These are phyloP conservation scores for Gonapodya sp. DNA, from an alignment of 192 early-diverging fungal genomes.

Conservation along the genomic window DNA sequence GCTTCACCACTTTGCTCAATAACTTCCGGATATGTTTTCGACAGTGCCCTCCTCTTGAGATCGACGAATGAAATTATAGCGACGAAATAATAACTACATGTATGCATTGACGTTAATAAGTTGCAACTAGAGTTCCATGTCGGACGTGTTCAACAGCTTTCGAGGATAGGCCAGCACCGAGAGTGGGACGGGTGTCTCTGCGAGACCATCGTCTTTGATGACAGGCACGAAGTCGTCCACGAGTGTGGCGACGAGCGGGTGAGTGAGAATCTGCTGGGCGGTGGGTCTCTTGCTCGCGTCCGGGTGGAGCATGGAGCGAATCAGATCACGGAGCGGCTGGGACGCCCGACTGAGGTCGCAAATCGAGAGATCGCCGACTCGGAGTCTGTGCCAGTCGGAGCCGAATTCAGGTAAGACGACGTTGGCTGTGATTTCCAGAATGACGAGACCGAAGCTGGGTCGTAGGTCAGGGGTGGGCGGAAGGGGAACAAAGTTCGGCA, in stretches of 20 bases:
- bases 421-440: slow-evolving; percentile 78
- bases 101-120: too few species aligned
- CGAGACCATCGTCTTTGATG: not conserved
- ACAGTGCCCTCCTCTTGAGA: not conserved
- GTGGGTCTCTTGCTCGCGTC: slow-evolving; percentile 41
- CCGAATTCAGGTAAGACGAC: slow-evolving; percentile 86
- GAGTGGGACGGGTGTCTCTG: not conserved
- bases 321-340: slow-evolving; percentile 45
- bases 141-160: not conserved
- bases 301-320: slow-evolving; percentile 59
- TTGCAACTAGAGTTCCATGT: not conserved
- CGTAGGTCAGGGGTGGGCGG: too few species aligned
- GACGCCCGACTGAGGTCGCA: slow-evolving; percentile 33
- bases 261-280: slow-evolving; percentile 35
- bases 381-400: slow-evolving; percentile 72
- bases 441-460: slow-evolving; percentile 82
- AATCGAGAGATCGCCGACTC: slow-evolving; percentile 59
- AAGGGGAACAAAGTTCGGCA: not conserved
- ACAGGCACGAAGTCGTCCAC: not conserved
- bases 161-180: not conserved
- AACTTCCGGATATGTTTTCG: not conserved
- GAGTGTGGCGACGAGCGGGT: slow-evolving; percentile 27
- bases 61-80: not conserved
- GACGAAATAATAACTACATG: too few species aligned
- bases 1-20: too few species aligned